Base-by-base conservation (phyloP, 331 rosid species). In the Pyracantha coccinea region DNA sequence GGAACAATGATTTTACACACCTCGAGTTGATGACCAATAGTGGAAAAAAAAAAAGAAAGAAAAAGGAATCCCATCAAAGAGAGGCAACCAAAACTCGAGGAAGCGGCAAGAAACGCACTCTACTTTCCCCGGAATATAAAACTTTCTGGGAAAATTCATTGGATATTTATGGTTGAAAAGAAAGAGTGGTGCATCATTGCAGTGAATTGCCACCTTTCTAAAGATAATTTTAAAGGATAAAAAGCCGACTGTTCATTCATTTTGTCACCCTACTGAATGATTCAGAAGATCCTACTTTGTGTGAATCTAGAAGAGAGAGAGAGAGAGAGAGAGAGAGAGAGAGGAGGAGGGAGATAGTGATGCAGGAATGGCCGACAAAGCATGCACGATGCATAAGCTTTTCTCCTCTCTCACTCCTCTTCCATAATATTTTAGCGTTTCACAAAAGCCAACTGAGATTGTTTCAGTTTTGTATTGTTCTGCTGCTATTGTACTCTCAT, bases 311-410 rank as follows among this genome's bases (percentile, higher is more conserved):
- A 38, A 3, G 45, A 2, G 45, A 38, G 45, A 38, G 0, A 38
- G 3, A 10, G 45, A 38, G 45, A 38, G 45, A 35, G 1, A 35
- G 44, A 35, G 44, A 35, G 41, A 35, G 1, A 35, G 44, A 2
- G 12, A 35, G 44, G n/a, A n/a, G n/a, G n/a, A n/a, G n/a, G 32
- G 29, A 47, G 66, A 74, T 32, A 32, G 4, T 60, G 33, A 61
- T 47, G 53, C 16, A 44, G 69, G 9, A 55, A 70, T 75, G 84
- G 84, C 84, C 75, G 84, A 76, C 78, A 71, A 71, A 72, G 84
- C 84, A 60, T 45, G 50, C 14, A 41, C 68, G 52, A 70, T 70
- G 80, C 78, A 70, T 55, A 13, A 13, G 15, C 66, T 27, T 31
- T 57, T 53, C 63, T 28, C 23, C 45, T 71, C 66, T 64, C 68